Conservation (phyloP, 2,329 filamentous ascomycete species). For the Mycogone perniciosa region DNA sequence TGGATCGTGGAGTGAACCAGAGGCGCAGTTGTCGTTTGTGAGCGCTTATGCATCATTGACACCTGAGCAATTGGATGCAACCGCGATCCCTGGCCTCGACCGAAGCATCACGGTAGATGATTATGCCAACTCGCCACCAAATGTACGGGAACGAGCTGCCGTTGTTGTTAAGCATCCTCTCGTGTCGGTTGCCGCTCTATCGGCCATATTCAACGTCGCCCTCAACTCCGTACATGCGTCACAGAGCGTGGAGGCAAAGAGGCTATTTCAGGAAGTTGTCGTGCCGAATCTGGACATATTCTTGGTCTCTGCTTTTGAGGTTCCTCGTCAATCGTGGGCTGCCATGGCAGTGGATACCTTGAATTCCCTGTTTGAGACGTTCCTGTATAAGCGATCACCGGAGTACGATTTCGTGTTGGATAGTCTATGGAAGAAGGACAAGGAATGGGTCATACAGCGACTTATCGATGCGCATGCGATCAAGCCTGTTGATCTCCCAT, state of each 20-base stretch:
- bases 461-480: constrained; percentile 77
- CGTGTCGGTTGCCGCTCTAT: constrained; percentile 79
- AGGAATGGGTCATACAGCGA: constrained; percentile 74
- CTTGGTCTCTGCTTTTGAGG: constrained; percentile 69
- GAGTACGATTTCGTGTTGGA: constrained; percentile 85
- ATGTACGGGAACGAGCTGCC: constrained; percentile 46
- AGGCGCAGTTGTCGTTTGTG: constrained; percentile 91
- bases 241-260: constrained; percentile 56
- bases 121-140: constrained; percentile 43
- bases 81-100: constrained; percentile 74
- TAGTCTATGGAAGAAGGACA: constrained; percentile 86
- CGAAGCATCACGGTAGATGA: constrained; percentile 64
- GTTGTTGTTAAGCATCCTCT: constrained; percentile 76
- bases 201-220: constrained; percentile 59
- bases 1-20: constrained; percentile 76
- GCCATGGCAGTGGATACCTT: constrained; percentile 68
- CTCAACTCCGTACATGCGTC: constrained; percentile 56
- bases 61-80: constrained; percentile 72
- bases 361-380: constrained; percentile 73
- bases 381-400: constrained; percentile 69
- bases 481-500: constrained; percentile 48
- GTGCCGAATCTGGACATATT: constrained; percentile 73
- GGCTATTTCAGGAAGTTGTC: constrained; percentile 60
- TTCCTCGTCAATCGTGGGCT: constrained; percentile 68
- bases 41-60: constrained; percentile 75